Conservation (phyloP, 257 asterid species). For the Paulownia fortunei region DNA sequence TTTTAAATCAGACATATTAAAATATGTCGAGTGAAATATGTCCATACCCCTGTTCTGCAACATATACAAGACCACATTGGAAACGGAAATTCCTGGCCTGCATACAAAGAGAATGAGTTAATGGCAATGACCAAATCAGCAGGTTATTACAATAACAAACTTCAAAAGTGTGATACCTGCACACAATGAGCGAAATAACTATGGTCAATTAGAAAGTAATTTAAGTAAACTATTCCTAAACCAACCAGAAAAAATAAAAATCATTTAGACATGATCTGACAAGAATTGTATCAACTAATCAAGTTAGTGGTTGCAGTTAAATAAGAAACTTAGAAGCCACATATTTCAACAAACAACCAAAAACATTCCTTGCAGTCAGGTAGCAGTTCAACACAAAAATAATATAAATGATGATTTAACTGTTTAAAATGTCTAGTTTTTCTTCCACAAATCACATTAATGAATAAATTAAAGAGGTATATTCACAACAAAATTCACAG, state of each 20-base stretch:
- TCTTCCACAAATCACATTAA: no score
- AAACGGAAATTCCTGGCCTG: slow-evolving; percentile 89
- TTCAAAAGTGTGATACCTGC: neutral
- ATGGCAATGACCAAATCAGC: neutral
- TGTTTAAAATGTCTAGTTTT: no score
- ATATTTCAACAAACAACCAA: no score
- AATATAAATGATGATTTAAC: no score
- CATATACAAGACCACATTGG: slow-evolving; percentile 79
- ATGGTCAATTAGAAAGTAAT: neutral
- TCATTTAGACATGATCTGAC: neutral
- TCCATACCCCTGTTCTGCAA: slow-evolving; percentile 79
- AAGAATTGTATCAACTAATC: neutral
- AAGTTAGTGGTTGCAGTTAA: no score
- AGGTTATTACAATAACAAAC: neutral
- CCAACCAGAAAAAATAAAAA: neutral
- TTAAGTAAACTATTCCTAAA: neutral
- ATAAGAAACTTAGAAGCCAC: no score
- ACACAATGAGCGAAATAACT: neutral
- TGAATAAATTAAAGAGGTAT: no score
- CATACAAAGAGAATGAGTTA: slow-evolving; percentile 27
- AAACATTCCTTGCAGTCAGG: no score
- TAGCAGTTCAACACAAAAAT: no score
- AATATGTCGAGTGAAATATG: slow-evolving; percentile 4
- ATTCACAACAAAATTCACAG: no score
- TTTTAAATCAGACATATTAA: neutral